Evolutionary conservation across 805 yeast species (phyloP).

Genomic region (Debaryomyces maramus): DNA sequence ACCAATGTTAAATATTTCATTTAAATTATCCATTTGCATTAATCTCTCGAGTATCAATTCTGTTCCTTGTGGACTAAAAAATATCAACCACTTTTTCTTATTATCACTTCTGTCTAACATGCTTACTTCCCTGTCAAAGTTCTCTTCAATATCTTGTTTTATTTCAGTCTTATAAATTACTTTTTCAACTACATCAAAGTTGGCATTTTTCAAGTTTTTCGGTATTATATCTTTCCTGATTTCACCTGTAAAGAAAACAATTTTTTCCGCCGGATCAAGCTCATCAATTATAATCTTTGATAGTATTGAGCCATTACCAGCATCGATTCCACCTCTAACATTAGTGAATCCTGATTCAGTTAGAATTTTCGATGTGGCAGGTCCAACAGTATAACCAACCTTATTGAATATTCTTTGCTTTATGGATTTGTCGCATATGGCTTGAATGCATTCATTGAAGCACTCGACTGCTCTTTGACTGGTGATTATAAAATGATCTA

Average conservation of each 20-base stretch:
- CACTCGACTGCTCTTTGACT: constrained; percentile 92
- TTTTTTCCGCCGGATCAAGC: constrained; percentile 29
- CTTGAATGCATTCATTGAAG: constrained; percentile 46
- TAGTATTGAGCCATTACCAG: constrained; percentile 78
- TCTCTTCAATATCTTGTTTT: constrained; percentile 44
- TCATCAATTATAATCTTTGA: constrained; percentile 59
- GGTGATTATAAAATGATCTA: constrained; percentile 68
- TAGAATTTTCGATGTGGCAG: constrained; percentile 72
- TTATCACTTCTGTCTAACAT: constrained; percentile 8
- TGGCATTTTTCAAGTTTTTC: constrained; percentile 44
- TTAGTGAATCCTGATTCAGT: constrained; percentile 60
- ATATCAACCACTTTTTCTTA: constrained; percentile 64
- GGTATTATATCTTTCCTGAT: constrained; percentile 83
- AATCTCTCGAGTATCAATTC: constrained; percentile 53
- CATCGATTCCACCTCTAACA: constrained; percentile 68
- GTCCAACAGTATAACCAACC: constrained; percentile 86
- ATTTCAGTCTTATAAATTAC: constrained; percentile 70
- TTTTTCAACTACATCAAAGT: constrained; percentile 52
- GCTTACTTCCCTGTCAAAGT: constrained; percentile 24
- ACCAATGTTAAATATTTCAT: constrained; percentile 50
- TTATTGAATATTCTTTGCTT: constrained; percentile 39
- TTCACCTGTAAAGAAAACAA: constrained; percentile 83
- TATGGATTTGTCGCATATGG: constrained; percentile 16
- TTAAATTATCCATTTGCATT: constrained; percentile 4
- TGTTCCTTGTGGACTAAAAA: constrained; percentile 92